Percentiles rank a stretch among this genome's conserved stretches.
phyloP scores from a whole-genome alignment of 441 rosid genomes.

The Metrosideros polymorpha region DNA sequence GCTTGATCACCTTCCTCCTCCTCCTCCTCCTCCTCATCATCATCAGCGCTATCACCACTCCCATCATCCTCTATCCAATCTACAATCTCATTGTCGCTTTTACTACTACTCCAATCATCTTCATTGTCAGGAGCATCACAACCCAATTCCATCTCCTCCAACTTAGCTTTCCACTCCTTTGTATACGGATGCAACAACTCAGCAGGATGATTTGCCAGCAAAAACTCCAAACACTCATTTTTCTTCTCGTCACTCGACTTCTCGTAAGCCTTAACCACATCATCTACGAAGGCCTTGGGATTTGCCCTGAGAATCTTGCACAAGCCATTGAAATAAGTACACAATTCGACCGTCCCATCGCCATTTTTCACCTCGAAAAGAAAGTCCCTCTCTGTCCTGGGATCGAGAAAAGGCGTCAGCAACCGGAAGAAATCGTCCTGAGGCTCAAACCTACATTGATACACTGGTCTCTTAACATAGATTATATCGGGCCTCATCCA shows the following conservation, averaged over 20 bases:
- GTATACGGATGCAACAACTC: slow-evolving; percentile 83
- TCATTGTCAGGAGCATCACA: slow-evolving; percentile 87
- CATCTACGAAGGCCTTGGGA: slow-evolving; percentile 84
- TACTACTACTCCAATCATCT: slow-evolving; percentile 15
- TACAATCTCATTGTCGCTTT: neutral
- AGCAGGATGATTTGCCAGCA: slow-evolving; percentile 63
- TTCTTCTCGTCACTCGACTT: slow-evolving; percentile 72
- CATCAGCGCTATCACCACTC: slow-evolving; percentile 20
- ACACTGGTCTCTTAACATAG: slow-evolving; percentile 83
- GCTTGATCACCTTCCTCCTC: slow-evolving; percentile 17
- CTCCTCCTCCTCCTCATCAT: slow-evolving; percentile 28
- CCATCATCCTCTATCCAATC: neutral
- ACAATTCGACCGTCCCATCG: slow-evolving; percentile 49
- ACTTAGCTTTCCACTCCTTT: slow-evolving; percentile 85
- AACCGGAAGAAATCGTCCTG: slow-evolving; percentile 58
- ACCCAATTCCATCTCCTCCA: slow-evolving; percentile 91
- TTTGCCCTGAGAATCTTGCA: slow-evolving; percentile 80
- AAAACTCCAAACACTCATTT: slow-evolving; percentile 56
- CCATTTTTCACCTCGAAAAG: slow-evolving; percentile 50
- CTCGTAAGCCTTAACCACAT: slow-evolving; percentile 80
- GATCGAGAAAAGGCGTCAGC: slow-evolving; percentile 51
- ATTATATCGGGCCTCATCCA: slow-evolving; percentile 92
- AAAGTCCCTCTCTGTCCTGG: slow-evolving; percentile 51
- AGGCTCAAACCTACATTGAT: slow-evolving; percentile 85
- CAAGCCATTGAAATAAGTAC: slow-evolving; percentile 72